Conservation (phyloP, 1,284 basidiomycete genomes). For the Lentinula novae-zelandiae region DNA sequence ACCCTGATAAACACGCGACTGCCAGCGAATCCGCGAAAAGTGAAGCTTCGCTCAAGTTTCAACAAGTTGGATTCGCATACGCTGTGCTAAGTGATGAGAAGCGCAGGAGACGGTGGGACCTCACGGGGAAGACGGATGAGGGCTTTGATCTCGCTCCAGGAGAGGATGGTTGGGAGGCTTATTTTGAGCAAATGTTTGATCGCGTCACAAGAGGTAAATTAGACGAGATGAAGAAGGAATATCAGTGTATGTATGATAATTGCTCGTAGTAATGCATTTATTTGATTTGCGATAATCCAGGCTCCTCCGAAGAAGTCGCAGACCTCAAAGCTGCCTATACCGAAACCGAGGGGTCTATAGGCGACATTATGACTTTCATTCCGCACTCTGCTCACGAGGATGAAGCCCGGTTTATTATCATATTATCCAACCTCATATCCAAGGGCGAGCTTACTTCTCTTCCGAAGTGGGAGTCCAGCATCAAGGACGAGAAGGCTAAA, state of each 20-base stretch:
- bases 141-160: constrained; percentile 67
- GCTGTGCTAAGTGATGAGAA: constrained; percentile 79
- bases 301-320: constrained; percentile 76
- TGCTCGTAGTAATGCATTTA: neutral
- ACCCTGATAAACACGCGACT: constrained; percentile 84
- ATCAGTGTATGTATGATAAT: constrained; percentile 46
- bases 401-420: constrained; percentile 77
- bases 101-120: constrained; percentile 73
- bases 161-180: constrained; percentile 89
- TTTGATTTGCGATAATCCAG: constrained; percentile 35
- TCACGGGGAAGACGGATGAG: constrained; percentile 82
- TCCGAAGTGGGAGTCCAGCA: constrained; percentile 65
- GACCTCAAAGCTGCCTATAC: constrained; percentile 78
- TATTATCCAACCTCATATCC: constrained; percentile 66
- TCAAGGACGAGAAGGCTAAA: constrained; percentile 75
- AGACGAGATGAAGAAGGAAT: constrained; percentile 87
- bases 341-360: constrained; percentile 66
- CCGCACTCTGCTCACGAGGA: constrained; percentile 82
- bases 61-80: constrained; percentile 90
- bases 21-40: constrained; percentile 60
- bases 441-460: constrained; percentile 56
- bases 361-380: constrained; percentile 76
- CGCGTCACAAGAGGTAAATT: constrained; percentile 80
- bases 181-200: constrained; percentile 88
- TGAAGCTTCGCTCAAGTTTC: constrained; percentile 72